Conservation (phyloP, 768 basidiomycete genomes). For the Suillus luteus region DNA sequence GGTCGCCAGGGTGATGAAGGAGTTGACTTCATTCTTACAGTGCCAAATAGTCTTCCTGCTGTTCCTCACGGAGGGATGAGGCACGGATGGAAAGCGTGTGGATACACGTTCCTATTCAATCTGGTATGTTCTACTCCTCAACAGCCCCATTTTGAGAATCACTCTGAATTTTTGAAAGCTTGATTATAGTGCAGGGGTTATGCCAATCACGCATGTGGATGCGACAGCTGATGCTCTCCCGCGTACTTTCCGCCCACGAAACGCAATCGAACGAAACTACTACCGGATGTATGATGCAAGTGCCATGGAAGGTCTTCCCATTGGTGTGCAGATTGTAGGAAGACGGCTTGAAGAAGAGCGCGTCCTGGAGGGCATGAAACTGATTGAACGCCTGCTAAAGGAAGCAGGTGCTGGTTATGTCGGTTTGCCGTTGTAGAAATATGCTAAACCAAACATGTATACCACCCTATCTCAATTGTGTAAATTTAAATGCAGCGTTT, state of each 20-base stretch:
- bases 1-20: constrained; percentile 38
- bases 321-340: constrained; percentile 47
- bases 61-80: constrained; percentile 53
- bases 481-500: background rate
- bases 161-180: constrained; percentile 28
- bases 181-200: constrained; percentile 46
- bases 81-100: constrained; percentile 58
- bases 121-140: constrained; percentile 41
- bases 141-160: background rate
- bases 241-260: constrained; percentile 30
- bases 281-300: constrained; percentile 43
- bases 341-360: constrained; percentile 49
- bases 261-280: constrained; percentile 40
- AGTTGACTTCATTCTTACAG: constrained; percentile 64
- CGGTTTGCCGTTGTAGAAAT: constrained; percentile 24
- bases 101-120: constrained; percentile 70
- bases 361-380: constrained; percentile 47
- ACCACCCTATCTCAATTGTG: background rate
- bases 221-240: constrained; percentile 33
- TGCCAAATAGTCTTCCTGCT: constrained; percentile 63
- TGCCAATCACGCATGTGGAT: constrained; percentile 47
- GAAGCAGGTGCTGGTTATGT: constrained; percentile 26
- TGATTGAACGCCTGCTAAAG: constrained; percentile 36
- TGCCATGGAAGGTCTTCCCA: constrained; percentile 47
- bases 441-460: background rate